Conservation (phyloP, 371 early-diverging fungal genomes). For the Nematocida sp. region DNA sequence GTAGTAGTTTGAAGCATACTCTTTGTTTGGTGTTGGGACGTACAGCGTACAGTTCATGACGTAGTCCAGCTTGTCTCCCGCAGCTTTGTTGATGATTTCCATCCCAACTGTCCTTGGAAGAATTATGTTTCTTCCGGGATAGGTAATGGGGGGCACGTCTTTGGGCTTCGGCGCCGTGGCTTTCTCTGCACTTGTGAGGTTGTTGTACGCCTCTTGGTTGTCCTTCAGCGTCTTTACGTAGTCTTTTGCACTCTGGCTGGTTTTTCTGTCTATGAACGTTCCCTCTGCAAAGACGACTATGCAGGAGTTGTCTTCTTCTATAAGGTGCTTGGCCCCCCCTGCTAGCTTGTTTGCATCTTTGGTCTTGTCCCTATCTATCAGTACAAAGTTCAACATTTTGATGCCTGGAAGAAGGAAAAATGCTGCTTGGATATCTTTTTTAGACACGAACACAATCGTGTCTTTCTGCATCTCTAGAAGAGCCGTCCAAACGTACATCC, state of each 20-base stretch:
- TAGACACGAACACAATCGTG: constrained; percentile 23
- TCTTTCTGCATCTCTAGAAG: neutral
- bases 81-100: constrained; percentile 35
- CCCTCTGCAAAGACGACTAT: constrained; percentile 64
- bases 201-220: neutral
- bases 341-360: constrained; percentile 53
- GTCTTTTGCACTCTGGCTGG: constrained; percentile 46
- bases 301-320: constrained; percentile 30
- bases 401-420: constrained; percentile 42
- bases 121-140: constrained; percentile 51
- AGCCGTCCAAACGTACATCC: constrained; percentile 28
- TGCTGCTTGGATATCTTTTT: constrained; percentile 17
- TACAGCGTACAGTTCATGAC: constrained; percentile 60
- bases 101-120: constrained; percentile 61
- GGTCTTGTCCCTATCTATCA: constrained; percentile 54
- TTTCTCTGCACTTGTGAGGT: neutral
- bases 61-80: constrained; percentile 47
- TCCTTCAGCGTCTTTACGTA: constrained; percentile 40
- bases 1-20: constrained; percentile 47
- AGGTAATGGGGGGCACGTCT: neutral
- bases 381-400: constrained; percentile 56
- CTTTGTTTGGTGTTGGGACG: constrained; percentile 8
- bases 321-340: constrained; percentile 29
- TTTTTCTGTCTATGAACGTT: constrained; percentile 57
- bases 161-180: neutral